These are phyloP conservation scores for Endogone sp. DNA, from an alignment of 192 early-diverging fungal species.

Conservation along the genomic window DNA sequence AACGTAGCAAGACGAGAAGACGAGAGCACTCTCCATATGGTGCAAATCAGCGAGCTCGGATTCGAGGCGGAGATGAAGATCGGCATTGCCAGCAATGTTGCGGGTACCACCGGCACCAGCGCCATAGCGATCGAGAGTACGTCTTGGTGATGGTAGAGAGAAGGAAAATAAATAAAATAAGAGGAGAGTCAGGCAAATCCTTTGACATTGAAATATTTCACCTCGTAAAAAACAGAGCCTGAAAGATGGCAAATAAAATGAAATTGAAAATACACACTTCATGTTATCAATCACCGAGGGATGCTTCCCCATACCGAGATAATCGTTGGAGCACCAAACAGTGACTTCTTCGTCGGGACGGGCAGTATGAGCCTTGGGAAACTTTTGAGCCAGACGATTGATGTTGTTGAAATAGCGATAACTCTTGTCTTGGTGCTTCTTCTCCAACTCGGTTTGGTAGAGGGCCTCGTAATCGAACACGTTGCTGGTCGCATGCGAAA, in stretches of 20 bases:
- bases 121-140: constrained; percentile 91
- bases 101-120: constrained; percentile 98
- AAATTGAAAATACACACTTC: constrained; percentile 74
- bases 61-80: constrained; percentile 90
- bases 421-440: constrained; percentile 95
- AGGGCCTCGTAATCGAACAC: constrained; percentile 88
- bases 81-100: constrained; percentile 98
- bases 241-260: neutral
- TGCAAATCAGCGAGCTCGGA: constrained; percentile 88
- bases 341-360: constrained; percentile 84
- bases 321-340: constrained; percentile 99
- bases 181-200: neutral
- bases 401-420: constrained; percentile 99
- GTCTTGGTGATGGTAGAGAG: constrained; percentile 31
- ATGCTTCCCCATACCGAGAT: constrained; percentile 94
- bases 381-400: constrained; percentile 91
- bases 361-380: constrained; percentile 91
- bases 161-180: constrained; percentile 13
- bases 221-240: neutral
- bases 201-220: too few species aligned
- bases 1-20: constrained; percentile 97
- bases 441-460: constrained; percentile 82
- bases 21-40: constrained; percentile 85
- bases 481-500: constrained; percentile 33
- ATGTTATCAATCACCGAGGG: constrained; percentile 81